Evolutionary conservation across 352 stramenopile genomes (phyloP), one percentile per base, ranked within the genome.

Genomic region (Peronospora farinosa): DNA sequence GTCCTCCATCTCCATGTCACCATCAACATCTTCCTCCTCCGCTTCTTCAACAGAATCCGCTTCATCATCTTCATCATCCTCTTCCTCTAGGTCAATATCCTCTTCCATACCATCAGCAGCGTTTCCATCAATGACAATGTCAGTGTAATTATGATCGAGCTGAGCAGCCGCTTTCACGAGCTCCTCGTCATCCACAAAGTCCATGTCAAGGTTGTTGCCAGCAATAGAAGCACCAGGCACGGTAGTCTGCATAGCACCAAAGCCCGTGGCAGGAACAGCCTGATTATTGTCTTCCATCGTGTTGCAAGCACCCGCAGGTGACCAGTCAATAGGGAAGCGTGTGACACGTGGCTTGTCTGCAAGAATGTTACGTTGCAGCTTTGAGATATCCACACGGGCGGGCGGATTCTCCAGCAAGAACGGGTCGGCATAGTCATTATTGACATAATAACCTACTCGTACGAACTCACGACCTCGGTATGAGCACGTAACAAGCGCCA

Each of bases 391-490:
- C 23, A 97, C 79, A 11, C 51, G 63, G 9, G 70, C 51, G 9
- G 83, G 83, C 19, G 83, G 83, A 59, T 92, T 92, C 51, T 93
- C 80, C 8, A 89, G 60, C 63, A 92, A 58, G 59, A 85, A 86
- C 44, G 87, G 87, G 56, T 96, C 89, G 21, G 80, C 78, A 70
- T 98, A 98, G 79, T 98, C 96, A 72, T 99, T 99, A 67, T 99
- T 99, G 19, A 99, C 96, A 72, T 99, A 99, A 77, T 98, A 99
- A 28, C 80, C 80, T 5, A 93, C 80, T 32, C 96, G 86, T 19
- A 99, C 90, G 63, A 99, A 99, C 63, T 99, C 95, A 21, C 93
- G 87, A 48, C 95, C 84, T 47, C 89, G 88, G 80, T 99, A 99
- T 33, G 81, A 96, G 76, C 96, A 99, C 6, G 96, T 98, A 12